Conservation (phyloP, 306 rosid genomes). For the Urtica urens region DNA sequence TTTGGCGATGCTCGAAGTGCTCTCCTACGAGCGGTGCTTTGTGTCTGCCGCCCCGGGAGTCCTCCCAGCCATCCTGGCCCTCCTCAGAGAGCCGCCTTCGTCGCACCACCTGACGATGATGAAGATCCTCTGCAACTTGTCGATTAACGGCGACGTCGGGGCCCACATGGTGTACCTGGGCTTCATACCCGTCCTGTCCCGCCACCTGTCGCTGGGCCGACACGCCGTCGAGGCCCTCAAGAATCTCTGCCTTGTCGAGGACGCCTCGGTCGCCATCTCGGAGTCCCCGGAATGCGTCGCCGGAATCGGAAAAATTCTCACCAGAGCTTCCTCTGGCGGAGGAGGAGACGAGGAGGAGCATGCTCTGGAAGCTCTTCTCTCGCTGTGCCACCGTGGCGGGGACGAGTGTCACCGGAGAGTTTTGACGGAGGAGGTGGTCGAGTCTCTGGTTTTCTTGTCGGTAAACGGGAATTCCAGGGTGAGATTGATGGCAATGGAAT, state of each 20-base stretch:
- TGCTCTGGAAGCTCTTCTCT: slow-evolving; percentile 12
- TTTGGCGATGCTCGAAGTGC: slow-evolving; percentile 12
- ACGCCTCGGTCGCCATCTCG: slow-evolving; percentile 12
- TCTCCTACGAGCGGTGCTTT: slow-evolving; percentile 6
- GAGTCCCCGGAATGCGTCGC: slow-evolving; percentile 5
- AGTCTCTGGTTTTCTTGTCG: slow-evolving; percentile 1
- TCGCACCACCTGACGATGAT: slow-evolving; percentile 8
- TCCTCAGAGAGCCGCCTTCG: slow-evolving; percentile 4
- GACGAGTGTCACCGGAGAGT: slow-evolving; percentile 11
- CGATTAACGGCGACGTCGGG: slow-evolving; percentile 5
- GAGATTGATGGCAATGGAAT: slow-evolving; percentile 4
- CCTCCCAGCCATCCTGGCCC: slow-evolving; percentile 16
- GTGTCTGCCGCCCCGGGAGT: slow-evolving; percentile 19
- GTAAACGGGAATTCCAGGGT: slow-evolving; percentile 6
- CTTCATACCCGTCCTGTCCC: slow-evolving; percentile 15
- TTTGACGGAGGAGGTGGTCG: slow-evolving; percentile 1
- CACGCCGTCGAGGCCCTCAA: slow-evolving; percentile 4
- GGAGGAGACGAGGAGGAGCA: slow-evolving; percentile 14
- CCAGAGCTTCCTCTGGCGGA: no score
- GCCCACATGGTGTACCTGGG: slow-evolving; percentile 15
- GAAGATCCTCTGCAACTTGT: slow-evolving; percentile 16
- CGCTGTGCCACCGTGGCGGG: slow-evolving; percentile 9
- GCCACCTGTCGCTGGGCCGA: slow-evolving; percentile 1
- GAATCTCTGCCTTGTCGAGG: slow-evolving; percentile 11
- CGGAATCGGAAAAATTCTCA: slow-evolving; percentile 11